Percentiles rank a stretch among this genome's conserved stretches.
Conservation (phyloP, 2,329 filamentous ascomycete species). For the Metarhizium brunneum region DNA sequence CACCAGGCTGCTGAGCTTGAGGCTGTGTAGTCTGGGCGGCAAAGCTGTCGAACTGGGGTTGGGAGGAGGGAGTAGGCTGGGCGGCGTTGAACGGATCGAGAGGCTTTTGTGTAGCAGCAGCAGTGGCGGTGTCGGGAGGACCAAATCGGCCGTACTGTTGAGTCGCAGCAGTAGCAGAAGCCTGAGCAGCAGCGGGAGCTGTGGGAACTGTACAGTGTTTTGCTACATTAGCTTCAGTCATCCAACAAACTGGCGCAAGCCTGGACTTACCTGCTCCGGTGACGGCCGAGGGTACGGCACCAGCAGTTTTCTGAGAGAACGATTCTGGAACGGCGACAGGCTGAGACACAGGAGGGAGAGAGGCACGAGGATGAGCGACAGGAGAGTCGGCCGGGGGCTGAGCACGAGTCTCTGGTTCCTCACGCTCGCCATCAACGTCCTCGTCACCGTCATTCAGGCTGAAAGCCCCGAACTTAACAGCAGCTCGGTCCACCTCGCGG, state of each 20-base stretch:
- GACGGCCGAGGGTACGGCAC: constrained; percentile 24
- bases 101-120: constrained; percentile 59
- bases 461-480: constrained; percentile 95
- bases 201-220: constrained; percentile 8
- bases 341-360: constrained; percentile 66
- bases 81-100: constrained; percentile 67
- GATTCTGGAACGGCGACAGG: constrained; percentile 44
- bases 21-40: constrained; percentile 50
- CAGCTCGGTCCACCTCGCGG: constrained; percentile 84
- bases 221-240: constrained; percentile 15
- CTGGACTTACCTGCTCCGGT: constrained; percentile 22
- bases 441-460: constrained; percentile 76
- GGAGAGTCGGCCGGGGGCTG: constrained; percentile 93
- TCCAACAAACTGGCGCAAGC: constrained; percentile 6
- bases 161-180: constrained; percentile 41
- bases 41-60: constrained; percentile 53
- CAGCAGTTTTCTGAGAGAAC: constrained; percentile 46
- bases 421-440: constrained; percentile 87
- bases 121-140: constrained; percentile 56
- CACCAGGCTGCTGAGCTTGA: constrained; percentile 49
- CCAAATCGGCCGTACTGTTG: constrained; percentile 64
- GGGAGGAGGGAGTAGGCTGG: constrained; percentile 53
- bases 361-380: constrained; percentile 72
- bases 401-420: constrained; percentile 88
- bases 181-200: constrained; percentile 27